Percentiles rank a stretch among this genome's conserved stretches.
Conservation (phyloP, 2,329 filamentous ascomycete species). For the Venturia aucupariae region DNA sequence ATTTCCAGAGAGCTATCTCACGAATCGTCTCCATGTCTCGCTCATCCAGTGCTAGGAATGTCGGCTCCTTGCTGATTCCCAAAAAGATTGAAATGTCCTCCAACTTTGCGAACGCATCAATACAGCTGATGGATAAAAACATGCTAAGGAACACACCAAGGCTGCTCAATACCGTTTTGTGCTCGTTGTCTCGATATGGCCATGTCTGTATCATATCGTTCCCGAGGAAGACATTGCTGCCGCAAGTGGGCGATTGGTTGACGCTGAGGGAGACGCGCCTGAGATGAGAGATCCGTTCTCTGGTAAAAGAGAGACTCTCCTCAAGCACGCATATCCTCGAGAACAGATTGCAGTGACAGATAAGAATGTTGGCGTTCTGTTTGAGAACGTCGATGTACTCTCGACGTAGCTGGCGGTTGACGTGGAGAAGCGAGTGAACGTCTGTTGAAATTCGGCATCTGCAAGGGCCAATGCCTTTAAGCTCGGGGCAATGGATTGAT, state of each 20-base stretch:
- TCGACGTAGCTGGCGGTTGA: background rate
- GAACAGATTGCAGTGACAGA: background rate
- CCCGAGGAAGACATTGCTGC: background rate
- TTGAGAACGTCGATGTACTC: background rate
- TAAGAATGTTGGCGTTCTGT: background rate
- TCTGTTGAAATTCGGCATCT: background rate
- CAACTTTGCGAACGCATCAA: slow-evolving; percentile 2
- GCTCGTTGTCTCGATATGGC: background rate
- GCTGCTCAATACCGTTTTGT: background rate
- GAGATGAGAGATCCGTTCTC: background rate
- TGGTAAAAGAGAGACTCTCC: background rate
- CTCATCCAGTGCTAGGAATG: background rate
- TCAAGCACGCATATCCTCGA: background rate
- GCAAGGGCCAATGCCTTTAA: background rate
- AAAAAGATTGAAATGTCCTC: background rate
- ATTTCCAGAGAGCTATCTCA: background rate
- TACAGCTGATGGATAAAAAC: background rate
- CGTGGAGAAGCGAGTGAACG: background rate
- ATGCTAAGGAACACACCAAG: background rate
- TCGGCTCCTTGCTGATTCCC: background rate
- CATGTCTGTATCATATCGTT: background rate
- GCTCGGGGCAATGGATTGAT: background rate
- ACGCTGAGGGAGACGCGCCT: background rate
- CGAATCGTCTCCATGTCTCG: background rate
- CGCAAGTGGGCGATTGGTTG: background rate